These are phyloP conservation scores for Phialophora chinensis DNA, from an alignment of 2,329 filamentous ascomycete species.

Conservation along the genomic window DNA sequence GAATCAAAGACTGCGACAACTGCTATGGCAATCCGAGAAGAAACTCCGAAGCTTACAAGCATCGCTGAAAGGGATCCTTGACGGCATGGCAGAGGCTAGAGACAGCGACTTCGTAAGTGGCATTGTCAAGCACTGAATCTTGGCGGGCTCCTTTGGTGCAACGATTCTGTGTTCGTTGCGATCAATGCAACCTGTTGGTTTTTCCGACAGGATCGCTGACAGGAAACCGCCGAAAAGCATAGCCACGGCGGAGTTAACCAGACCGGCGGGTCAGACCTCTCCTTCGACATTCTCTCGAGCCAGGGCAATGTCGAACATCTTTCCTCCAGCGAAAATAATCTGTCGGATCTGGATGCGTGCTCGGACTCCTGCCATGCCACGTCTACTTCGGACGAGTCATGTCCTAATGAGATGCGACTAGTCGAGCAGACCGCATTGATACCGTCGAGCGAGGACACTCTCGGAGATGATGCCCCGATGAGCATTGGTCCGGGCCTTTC, in stretches of 20 bases:
- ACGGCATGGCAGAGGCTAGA: constrained; percentile 16
- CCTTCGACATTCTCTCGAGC: neutral
- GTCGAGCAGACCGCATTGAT: neutral
- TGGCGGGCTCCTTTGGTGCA: neutral
- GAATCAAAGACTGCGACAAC: constrained; percentile 23
- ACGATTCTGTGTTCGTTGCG: neutral
- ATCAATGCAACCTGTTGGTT: neutral
- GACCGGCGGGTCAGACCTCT: neutral
- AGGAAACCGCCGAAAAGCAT: neutral
- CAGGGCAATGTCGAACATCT: neutral
- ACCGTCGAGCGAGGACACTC: neutral
- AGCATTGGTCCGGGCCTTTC: neutral
- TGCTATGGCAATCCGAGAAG: constrained; percentile 26
- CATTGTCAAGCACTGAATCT: neutral
- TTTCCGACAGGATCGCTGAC: neutral
- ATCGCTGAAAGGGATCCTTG: constrained; percentile 21
- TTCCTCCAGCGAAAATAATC: neutral
- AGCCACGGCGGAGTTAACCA: neutral
- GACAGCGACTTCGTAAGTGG: constrained; percentile 6
- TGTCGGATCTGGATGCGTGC: neutral
- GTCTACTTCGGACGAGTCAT: neutral
- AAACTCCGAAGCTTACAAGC: constrained; percentile 29
- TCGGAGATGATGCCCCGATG: neutral
- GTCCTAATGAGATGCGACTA: neutral
- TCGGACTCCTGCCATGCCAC: neutral